Conservation (phyloP, 1,139 yeast genomes). For the Suhomyces terraborum region DNA sequence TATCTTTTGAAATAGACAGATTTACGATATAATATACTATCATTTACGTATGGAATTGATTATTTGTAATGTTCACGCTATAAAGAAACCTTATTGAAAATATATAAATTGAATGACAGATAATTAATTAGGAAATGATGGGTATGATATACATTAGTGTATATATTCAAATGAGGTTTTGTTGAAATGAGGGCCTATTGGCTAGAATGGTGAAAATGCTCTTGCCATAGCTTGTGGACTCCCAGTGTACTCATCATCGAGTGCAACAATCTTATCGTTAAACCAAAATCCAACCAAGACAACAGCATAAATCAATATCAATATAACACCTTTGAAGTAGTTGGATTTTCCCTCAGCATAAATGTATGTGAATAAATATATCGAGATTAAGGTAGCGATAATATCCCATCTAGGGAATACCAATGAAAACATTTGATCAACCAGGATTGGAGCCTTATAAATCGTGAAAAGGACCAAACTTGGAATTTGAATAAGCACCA, state of each 20-base stretch:
- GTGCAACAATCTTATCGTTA: constrained; percentile 43
- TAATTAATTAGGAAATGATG: too few relatives aligned
- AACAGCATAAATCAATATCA: constrained; percentile 76
- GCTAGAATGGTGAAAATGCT: constrained; percentile 1
- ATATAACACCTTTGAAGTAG: constrained; percentile 91
- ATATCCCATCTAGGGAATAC: constrained; percentile 97
- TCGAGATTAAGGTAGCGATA: constrained; percentile 81
- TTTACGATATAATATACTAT: neutral
- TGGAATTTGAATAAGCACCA: constrained; percentile 92
- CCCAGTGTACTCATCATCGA: constrained; percentile 35
- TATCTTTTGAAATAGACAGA: constrained; percentile 13
- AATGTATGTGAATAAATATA: constrained; percentile 85
- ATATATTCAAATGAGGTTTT: neutral
- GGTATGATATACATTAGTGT: too few relatives aligned
- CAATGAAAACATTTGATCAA: constrained; percentile 68
- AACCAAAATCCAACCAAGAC: constrained; percentile 82
- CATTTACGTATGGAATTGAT: too few relatives aligned
- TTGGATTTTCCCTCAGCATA: constrained; percentile 97
- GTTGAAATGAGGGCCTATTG: neutral
- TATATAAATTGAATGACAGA: too few relatives aligned
- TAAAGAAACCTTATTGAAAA: too few relatives aligned
- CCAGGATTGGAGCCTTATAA: constrained; percentile 36
- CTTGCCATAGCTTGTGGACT: constrained; percentile 5
- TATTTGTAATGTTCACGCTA: too few relatives aligned
- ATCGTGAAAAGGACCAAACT: constrained; percentile 81